phyloP scores from a whole-genome alignment of 78 protist species.

The Dictyostelium discoideum region DNA sequence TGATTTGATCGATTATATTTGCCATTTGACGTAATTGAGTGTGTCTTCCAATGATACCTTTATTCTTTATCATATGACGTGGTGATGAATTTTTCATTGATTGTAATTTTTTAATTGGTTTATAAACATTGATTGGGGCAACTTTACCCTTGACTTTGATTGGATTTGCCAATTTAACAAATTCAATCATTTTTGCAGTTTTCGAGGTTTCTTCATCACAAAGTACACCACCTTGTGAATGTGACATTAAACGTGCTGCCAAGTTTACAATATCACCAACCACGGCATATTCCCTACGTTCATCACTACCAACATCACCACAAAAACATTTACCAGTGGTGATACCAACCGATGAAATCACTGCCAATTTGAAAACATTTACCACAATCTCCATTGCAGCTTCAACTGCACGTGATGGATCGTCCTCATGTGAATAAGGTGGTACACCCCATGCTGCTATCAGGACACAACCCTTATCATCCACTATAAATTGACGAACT shows the following conservation, averaged over 20 bases:
- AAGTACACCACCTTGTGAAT: conserved; percentile 67
- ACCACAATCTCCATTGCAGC: conserved; percentile 82
- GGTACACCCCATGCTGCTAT: conserved; percentile 88
- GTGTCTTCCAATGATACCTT: conserved; percentile 54
- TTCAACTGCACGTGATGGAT: conserved; percentile 81
- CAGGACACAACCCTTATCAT: conserved; percentile 88
- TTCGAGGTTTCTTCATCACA: conserved; percentile 69
- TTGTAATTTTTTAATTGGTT: conserved; percentile 40
- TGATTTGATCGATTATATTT: neutral
- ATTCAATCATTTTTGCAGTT: conserved; percentile 40
- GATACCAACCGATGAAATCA: conserved; percentile 82
- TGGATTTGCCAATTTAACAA: conserved; percentile 53
- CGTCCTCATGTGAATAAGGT: conserved; percentile 83
- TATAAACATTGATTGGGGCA: conserved; percentile 41
- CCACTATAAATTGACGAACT: conserved; percentile 78
- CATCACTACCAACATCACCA: conserved; percentile 87
- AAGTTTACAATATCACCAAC: conserved; percentile 85
- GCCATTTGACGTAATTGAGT: conserved; percentile 52
- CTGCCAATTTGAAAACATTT: conserved; percentile 41
- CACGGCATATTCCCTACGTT: conserved; percentile 87
- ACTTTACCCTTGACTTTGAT: conserved; percentile 83
- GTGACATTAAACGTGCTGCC: conserved; percentile 70
- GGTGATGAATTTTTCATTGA: neutral
- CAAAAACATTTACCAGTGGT: conserved; percentile 90
- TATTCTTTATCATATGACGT: neutral